phyloP scores from a whole-genome alignment of 2,329 filamentous ascomycete genomes.

The Coniochaeta sp. region DNA sequence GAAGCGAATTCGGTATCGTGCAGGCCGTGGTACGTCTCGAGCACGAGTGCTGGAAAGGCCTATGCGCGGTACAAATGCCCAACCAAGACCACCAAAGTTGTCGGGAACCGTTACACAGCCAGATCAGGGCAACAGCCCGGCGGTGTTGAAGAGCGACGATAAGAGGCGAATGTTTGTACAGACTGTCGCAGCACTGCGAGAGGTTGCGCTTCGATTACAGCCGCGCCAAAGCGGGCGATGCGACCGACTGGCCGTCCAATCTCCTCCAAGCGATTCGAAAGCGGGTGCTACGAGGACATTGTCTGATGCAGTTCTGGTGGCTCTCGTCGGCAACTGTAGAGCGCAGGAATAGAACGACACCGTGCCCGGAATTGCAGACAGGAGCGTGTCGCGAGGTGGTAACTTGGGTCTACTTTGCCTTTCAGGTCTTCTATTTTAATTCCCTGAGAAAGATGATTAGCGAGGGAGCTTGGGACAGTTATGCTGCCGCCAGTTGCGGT shows the following conservation, averaged over 20 bases:
- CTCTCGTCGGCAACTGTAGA: conserved; percentile 6
- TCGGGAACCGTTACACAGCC: conserved; percentile 5
- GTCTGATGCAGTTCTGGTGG: background rate
- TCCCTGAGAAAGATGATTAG: conserved; percentile 11
- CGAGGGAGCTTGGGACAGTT: conserved; percentile 14
- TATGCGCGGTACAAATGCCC: background rate
- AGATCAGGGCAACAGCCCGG: background rate
- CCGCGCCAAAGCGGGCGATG: conserved; percentile 8
- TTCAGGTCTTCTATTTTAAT: background rate
- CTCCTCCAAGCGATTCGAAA: conserved; percentile 21
- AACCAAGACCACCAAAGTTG: background rate
- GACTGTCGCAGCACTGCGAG: background rate
- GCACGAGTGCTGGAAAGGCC: conserved; percentile 8
- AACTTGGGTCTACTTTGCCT: background rate
- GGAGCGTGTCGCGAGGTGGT: background rate
- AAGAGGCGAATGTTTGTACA: background rate
- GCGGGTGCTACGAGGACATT: background rate
- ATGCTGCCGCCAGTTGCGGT: conserved; percentile 23
- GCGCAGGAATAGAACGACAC: background rate
- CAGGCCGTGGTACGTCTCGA: background rate
- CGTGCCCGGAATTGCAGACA: background rate
- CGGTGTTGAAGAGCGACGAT: background rate
- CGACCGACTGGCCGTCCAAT: conserved; percentile 11
- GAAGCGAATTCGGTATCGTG: background rate
- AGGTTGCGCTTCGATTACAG: conserved; percentile 3